These are phyloP conservation scores for Phascolomyces articulosus DNA, from an alignment of 371 early-diverging fungal species.

Conservation along the genomic window DNA sequence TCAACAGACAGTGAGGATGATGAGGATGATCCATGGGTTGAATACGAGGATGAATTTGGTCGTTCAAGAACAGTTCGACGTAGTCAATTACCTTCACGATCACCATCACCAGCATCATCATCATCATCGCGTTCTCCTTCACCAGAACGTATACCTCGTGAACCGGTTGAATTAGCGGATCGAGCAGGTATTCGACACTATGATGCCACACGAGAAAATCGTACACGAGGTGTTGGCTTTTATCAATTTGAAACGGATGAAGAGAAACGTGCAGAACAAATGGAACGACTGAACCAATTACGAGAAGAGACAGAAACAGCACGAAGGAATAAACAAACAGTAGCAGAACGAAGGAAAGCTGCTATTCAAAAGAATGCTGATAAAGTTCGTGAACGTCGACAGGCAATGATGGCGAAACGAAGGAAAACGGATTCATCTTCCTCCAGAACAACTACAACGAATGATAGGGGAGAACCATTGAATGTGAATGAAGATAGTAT, in stretches of 20 bases:
- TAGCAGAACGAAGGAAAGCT: slow-evolving; percentile 53
- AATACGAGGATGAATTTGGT: slow-evolving; percentile 82
- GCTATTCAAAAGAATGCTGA: slow-evolving; percentile 51
- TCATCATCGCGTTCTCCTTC: slow-evolving; percentile 7
- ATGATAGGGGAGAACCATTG: neutral
- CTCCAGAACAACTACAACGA: neutral
- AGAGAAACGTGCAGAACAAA: slow-evolving; percentile 66
- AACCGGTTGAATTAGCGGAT: slow-evolving; percentile 25
- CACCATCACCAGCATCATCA: slow-evolving; percentile 20
- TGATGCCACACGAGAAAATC: slow-evolving; percentile 60
- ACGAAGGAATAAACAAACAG: slow-evolving; percentile 34
- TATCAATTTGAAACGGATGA: slow-evolving; percentile 76
- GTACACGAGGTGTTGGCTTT: slow-evolving; percentile 78
- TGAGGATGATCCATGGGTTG: slow-evolving; percentile 76
- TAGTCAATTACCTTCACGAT: slow-evolving; percentile 55
- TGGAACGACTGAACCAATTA: slow-evolving; percentile 62
- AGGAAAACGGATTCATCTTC: neutral
- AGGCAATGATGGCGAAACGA: slow-evolving; percentile 33
- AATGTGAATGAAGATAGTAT: slow-evolving; percentile 36
- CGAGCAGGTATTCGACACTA: slow-evolving; percentile 48
- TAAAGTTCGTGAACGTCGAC: slow-evolving; percentile 40
- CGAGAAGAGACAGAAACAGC: slow-evolving; percentile 59
- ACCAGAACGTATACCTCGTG: slow-evolving; percentile 10
- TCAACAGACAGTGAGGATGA: slow-evolving; percentile 14
- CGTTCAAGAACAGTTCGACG: slow-evolving; percentile 72